Conservation (phyloP, 2,329 filamentous ascomycete genomes). For the Monosporascus sp. region DNA sequence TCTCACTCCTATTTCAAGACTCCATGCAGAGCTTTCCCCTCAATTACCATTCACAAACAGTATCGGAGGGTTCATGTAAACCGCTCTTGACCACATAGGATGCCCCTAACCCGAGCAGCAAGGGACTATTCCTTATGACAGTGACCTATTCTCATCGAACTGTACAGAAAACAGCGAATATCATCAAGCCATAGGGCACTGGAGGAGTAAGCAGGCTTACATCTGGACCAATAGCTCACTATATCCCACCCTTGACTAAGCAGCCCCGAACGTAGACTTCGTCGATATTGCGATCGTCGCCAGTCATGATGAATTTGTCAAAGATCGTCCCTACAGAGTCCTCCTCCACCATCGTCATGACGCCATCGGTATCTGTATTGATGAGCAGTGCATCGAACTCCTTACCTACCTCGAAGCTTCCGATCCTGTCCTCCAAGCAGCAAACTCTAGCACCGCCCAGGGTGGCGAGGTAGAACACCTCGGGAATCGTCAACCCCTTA, state of each 20-base stretch:
- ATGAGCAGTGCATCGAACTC: slow-evolving; percentile 57
- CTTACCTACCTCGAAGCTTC: slow-evolving; percentile 54
- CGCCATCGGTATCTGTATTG: slow-evolving; percentile 29
- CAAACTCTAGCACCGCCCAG: slow-evolving; percentile 56
- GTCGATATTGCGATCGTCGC: slow-evolving; percentile 56
- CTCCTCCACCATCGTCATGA: slow-evolving; percentile 48
- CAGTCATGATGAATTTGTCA: slow-evolving; percentile 62
- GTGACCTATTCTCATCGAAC: too few relatives aligned
- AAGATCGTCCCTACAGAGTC: slow-evolving; percentile 44
- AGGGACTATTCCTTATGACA: too few relatives aligned
- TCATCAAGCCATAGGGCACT: too few relatives aligned
- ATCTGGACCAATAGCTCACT: too few relatives aligned
- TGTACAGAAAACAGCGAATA: too few relatives aligned
- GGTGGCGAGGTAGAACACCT: slow-evolving; percentile 57
- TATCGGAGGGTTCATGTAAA: too few relatives aligned
- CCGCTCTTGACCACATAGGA: too few relatives aligned
- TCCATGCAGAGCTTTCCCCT: too few relatives aligned
- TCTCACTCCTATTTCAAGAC: too few relatives aligned
- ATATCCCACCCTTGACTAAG: slow-evolving; percentile 17
- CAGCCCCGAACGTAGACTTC: slow-evolving; percentile 49
- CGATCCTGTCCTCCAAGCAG: slow-evolving; percentile 46
- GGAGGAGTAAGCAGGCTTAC: not conserved
- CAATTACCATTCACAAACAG: too few relatives aligned
- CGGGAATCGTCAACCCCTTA: slow-evolving; percentile 41
- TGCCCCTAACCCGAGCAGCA: too few relatives aligned